Percentiles rank a stretch among this genome's conserved stretches.
Conservation (phyloP, 148 eudicot species). For the Camellia sinensis region DNA sequence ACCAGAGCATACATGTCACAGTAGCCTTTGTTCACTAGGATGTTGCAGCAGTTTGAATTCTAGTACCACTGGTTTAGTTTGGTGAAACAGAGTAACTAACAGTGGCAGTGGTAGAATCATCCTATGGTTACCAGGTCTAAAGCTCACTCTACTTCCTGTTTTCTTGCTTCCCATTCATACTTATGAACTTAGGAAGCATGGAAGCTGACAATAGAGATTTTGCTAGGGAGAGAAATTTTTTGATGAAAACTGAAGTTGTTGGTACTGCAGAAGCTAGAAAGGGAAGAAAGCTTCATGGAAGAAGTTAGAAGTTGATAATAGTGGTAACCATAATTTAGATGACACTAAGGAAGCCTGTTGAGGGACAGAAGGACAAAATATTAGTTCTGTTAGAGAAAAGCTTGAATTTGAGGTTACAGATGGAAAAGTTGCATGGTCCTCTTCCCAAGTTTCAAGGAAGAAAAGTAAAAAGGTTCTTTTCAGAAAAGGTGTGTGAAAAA, state of each 20-base stretch:
- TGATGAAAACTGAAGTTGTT: constrained; percentile 31
- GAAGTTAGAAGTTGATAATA: constrained; percentile 47
- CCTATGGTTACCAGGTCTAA: no score
- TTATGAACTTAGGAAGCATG: no score
- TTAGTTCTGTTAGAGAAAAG: no score
- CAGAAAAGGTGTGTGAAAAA: constrained; percentile 47
- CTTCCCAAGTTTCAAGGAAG: constrained; percentile 59
- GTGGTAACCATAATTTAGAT: constrained; percentile 48
- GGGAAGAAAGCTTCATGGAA: constrained; percentile 44
- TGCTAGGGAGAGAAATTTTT: constrained; percentile 31
- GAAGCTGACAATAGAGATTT: constrained; percentile 56
- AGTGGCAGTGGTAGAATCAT: no score
- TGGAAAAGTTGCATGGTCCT: constrained; percentile 32
- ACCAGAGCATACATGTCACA: no score
- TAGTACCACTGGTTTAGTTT: no score
- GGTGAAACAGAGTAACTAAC: no score
- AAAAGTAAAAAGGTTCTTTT: constrained; percentile 80
- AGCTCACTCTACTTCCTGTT: no score
- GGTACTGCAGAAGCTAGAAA: constrained; percentile 29
- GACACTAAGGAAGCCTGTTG: constrained; percentile 24
- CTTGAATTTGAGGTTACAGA: constrained; percentile 32
- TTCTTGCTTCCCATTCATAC: no score
- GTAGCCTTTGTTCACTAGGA: no score
- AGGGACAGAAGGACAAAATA: no score
- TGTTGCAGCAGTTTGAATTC: no score